Conservation (phyloP, 768 basidiomycete genomes). For the Leccinum subtestaceum region DNA sequence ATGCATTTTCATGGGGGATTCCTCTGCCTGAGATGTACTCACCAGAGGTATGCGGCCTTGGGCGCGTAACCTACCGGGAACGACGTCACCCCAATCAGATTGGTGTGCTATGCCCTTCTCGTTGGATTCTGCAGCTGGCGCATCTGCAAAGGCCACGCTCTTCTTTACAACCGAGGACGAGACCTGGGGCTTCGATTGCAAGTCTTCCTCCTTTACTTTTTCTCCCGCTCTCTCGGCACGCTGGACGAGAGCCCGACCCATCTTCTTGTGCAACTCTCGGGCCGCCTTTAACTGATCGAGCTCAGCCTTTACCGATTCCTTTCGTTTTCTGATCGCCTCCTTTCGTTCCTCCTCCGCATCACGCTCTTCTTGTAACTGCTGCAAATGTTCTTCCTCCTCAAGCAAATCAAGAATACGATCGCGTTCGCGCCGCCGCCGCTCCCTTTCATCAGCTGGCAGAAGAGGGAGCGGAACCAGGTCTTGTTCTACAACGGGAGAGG, state of each 20-base stretch:
- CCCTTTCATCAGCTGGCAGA: conserved; percentile 46
- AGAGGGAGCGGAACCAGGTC: conserved; percentile 46
- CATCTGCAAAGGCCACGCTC: conserved; percentile 61
- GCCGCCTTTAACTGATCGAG: conserved; percentile 37
- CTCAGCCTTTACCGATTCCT: conserved; percentile 45
- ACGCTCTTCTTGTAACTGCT: conserved; percentile 41
- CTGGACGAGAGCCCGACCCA: conserved; percentile 66
- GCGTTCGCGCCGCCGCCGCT: conserved; percentile 54
- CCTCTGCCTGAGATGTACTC: conserved; percentile 30
- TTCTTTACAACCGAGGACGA: conserved; percentile 48
- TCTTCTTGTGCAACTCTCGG: conserved; percentile 66
- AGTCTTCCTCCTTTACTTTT: conserved; percentile 27
- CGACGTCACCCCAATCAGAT: conserved; percentile 54
- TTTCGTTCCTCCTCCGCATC: conserved; percentile 41
- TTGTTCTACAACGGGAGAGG: conserved; percentile 36
- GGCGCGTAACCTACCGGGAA: conserved; percentile 46
- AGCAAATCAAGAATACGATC: conserved; percentile 64
- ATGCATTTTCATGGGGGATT: conserved; percentile 59
- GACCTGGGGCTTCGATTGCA: conserved; percentile 24
- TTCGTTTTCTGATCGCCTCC: conserved; percentile 50
- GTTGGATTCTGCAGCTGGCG: conserved; percentile 23
- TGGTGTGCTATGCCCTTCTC: conserved; percentile 13
- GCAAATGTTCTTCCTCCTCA: conserved; percentile 64
- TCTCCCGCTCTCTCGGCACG: conserved; percentile 40
- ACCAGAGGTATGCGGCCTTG: conserved; percentile 36